Base-by-base conservation (phyloP, 169 alveolate genomes). In the Plasmodium yoelii region DNA sequence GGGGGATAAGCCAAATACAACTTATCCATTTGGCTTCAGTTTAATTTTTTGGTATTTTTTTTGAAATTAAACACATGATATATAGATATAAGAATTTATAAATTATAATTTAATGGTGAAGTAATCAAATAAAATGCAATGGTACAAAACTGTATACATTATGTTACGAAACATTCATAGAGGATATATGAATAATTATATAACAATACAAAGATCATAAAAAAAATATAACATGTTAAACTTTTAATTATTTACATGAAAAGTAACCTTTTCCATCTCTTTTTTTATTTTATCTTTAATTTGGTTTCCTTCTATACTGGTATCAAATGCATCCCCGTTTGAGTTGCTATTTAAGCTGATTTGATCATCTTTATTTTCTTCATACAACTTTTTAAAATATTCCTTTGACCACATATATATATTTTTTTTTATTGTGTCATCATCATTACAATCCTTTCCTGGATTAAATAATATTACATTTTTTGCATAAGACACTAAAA, bases 401-500 rank as follows among this genome's bases (percentile, higher is more conserved):
- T 82, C 68, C 67, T 51, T 82, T 42, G 90, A 82, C 90, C 90
- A 82, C 69, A 55, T 64, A 47, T 82, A 82, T 67, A 49, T 55
- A 15, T 26, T 68, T 57, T 57, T 65, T 65, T 82, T 82, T 28
- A 51, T 64, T 18, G 55, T 84, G 26, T 67, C 59, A 19, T 77
- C 89, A 68, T 56, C 51, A 55, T 49, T 55, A 28, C 19, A 39
- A 28, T 28, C 67, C 46, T 55, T 51, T 15, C 42, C 39, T 42
- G 90, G 90, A 82, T 69, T 68, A 49, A 53, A 55, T 13, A 82
- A 53, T 24, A 82, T 82, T 22, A 69, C 34, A 22, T 56, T 82
- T 82, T 82, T 82, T 28, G 90, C 73, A 56, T 82, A 82, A 28
- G 60, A 47, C n/a, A 69, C 72, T 49, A 82, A 53, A 13, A 82